phyloP scores from a whole-genome alignment of 2,329 filamentous ascomycete species.

The Calonectria honghensis region DNA sequence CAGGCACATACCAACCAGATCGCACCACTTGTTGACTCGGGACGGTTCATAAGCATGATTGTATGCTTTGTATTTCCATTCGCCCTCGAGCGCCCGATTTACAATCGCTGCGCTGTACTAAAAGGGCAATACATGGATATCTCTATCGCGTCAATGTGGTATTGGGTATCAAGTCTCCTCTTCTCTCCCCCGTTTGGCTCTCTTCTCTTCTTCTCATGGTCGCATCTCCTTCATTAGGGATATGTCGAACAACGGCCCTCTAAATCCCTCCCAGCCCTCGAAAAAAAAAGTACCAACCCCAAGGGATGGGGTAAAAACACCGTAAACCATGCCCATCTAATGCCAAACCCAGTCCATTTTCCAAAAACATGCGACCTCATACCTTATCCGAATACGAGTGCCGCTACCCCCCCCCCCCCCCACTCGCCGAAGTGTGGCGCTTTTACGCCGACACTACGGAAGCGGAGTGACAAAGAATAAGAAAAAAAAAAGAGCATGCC shows the following conservation, averaged over 20 bases:
- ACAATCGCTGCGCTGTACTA: not conserved
- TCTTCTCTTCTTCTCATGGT: conserved; percentile 19
- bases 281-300: conserved; percentile 12
- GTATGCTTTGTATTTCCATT: conserved; percentile 20
- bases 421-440: conserved; percentile 34
- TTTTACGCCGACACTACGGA: conserved; percentile 33
- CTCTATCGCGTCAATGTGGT: conserved; percentile 40
- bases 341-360: conserved; percentile 38
- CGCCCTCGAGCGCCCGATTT: not conserved
- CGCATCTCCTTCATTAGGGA: conserved; percentile 17
- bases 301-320: conserved; percentile 43
- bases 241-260: conserved; percentile 12
- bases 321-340: conserved; percentile 46
- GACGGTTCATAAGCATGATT: conserved; percentile 19
- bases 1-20: not conserved
- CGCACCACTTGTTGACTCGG: not conserved
- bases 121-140: conserved; percentile 3
- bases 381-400: conserved; percentile 35
- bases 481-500: not conserved
- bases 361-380: conserved; percentile 33
- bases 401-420: conserved; percentile 14
- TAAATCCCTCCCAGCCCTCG: not conserved
- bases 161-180: conserved; percentile 47
- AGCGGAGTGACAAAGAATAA: conserved; percentile 14
- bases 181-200: conserved; percentile 15